phyloP scores from a whole-genome alignment of 1,284 basidiomycete species.

The Polyporus tsugae region DNA sequence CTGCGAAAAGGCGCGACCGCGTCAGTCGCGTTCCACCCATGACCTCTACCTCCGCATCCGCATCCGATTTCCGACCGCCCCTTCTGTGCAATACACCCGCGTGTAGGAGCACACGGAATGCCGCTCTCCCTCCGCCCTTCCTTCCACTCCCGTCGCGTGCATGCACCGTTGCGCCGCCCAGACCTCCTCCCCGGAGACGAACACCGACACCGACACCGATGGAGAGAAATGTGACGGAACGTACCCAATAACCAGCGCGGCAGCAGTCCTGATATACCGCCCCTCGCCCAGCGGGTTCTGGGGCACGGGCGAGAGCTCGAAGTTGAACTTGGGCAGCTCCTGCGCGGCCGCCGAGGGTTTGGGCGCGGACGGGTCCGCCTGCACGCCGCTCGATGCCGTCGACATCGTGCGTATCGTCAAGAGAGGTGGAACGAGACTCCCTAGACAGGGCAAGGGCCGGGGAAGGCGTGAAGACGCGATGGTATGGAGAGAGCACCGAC shows the following conservation, averaged over 20 bases:
- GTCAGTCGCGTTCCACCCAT: background rate
- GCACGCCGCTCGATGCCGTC: slow-evolving; percentile 6
- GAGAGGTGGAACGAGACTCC: background rate
- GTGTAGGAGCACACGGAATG: slow-evolving; percentile 2
- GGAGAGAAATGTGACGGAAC: slow-evolving; percentile 31
- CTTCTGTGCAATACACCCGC: background rate
- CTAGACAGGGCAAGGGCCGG: background rate
- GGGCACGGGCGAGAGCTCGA: slow-evolving; percentile 64
- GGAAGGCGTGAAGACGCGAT: background rate
- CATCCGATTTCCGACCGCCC: background rate
- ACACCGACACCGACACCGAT: background rate
- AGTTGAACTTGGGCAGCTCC: slow-evolving; percentile 43
- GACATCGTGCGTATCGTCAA: slow-evolving; percentile 8
- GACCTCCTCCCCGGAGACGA: too few relatives aligned
- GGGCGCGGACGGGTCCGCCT: slow-evolving; percentile 15
- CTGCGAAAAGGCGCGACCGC: slow-evolving; percentile 47
- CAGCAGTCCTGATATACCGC: slow-evolving; percentile 74
- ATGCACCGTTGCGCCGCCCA: too few relatives aligned
- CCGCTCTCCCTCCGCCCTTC: background rate
- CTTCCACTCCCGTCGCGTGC: background rate
- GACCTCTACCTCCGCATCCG: background rate
- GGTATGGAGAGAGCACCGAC: background rate
- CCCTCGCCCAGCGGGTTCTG: slow-evolving; percentile 73
- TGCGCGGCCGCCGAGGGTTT: background rate
- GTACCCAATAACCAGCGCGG: slow-evolving; percentile 79